Percentiles rank a stretch among this genome's conserved stretches.
These are phyloP conservation scores for Podospora conica DNA, from an alignment of 495 filamentous ascomycete genomes.

Conservation along the genomic window DNA sequence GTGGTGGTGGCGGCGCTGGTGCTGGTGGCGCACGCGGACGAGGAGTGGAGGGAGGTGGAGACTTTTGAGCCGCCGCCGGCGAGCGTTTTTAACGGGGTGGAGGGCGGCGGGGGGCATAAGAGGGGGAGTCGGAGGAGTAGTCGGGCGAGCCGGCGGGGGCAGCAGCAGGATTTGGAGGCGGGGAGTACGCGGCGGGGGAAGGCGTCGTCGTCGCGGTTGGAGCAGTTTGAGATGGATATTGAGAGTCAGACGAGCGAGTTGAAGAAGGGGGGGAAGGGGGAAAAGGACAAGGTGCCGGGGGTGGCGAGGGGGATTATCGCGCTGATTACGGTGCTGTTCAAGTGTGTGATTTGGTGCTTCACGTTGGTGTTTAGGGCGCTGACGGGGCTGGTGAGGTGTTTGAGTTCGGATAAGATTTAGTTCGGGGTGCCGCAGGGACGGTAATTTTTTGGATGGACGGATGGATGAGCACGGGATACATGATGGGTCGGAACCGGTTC, in stretches of 20 bases:
- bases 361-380: conserved; percentile 41
- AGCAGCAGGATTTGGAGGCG: conserved; percentile 18
- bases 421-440: not conserved
- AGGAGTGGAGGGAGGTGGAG: conserved; percentile 41
- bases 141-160: conserved; percentile 15
- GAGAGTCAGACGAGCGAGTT: conserved; percentile 48
- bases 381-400: conserved; percentile 35
- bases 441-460: not conserved
- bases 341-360: conserved; percentile 41
- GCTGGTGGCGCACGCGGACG: conserved; percentile 61
- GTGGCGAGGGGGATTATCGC: conserved; percentile 34
- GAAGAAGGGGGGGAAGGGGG: conserved; percentile 26
- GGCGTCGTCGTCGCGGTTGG: conserved; percentile 32
- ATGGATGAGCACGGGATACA: not conserved
- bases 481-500: not conserved
- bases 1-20: conserved; percentile 62
- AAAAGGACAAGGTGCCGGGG: conserved; percentile 38
- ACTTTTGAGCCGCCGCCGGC: conserved; percentile 51
- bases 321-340: conserved; percentile 37
- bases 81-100: conserved; percentile 16
- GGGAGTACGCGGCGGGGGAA: conserved; percentile 19
- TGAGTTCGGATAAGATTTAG: conserved; percentile 34
- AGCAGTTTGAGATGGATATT: conserved; percentile 51
- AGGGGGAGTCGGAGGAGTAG: conserved; percentile 24
- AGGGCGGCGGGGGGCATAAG: conserved; percentile 14